Base-by-base conservation (phyloP, 2,329 filamentous ascomycete species). In the Clonostachys sp. region DNA sequence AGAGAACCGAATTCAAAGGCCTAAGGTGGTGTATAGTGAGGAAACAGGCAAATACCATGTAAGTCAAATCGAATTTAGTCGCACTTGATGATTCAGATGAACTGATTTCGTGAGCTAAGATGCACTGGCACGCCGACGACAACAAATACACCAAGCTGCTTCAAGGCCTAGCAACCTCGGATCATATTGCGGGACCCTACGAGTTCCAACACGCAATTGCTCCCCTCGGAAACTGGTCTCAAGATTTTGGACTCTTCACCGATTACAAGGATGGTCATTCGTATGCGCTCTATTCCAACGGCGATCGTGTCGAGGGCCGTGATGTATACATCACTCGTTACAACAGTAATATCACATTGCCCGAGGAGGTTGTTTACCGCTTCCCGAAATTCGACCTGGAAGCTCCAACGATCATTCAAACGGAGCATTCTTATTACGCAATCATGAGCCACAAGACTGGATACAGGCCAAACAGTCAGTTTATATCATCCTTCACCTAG, bases 391-490 rank as follows among this genome's bases (percentile, higher is more conserved):
- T 71, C 51, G 80, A 83, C 52, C 68, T 83, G 2, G 80, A 83
- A 53, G 80, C 78, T 0, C 80, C 80, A 0, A 80, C 76, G 0
- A 82, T 83, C 45, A 66, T 83, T 6, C 79, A 82, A 56, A 83
- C 80, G 0, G 77, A 83, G 34, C 68, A 70, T 49, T 80, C 75
- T 53, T 83, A 83, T 53, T 83, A 75, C 53, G 76, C 78, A 0
- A 55, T 83, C 35, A 82, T 83, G 78, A 80, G 76, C 53, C 80
- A 83, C 51, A 83, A 83, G 65, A 83, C 80, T 0, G 80, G 80
- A 1, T 83, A 83, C 47, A 66, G 80, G n/a, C 79, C 80, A 1
- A 83, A 83, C 45, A 82, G 24, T 30, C 24, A 30, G 24, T 30
- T 14, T 2, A 1, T 5, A 1, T 5, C 5, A 2, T 1, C 4